phyloP scores from a whole-genome alignment of 257 asterid species.

The Nicotiana paniculata region DNA sequence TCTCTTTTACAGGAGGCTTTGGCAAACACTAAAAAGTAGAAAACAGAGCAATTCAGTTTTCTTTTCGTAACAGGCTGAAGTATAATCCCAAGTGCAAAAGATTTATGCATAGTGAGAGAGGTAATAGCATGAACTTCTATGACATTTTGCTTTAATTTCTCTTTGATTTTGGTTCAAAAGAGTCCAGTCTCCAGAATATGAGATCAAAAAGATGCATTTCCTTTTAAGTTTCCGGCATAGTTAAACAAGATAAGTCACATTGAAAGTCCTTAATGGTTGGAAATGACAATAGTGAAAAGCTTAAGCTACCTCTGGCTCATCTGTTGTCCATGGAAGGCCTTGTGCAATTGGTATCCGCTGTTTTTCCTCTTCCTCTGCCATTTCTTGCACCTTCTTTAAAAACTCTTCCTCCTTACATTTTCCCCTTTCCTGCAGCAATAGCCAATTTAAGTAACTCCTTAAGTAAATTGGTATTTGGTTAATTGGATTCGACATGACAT shows the following conservation, averaged over 20 bases:
- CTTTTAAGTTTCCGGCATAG: neutral
- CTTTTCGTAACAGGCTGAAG: neutral
- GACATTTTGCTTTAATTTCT: neutral
- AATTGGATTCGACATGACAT: neutral
- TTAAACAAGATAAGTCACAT: neutral
- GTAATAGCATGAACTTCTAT: neutral
- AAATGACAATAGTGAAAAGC: neutral
- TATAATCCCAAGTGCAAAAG: neutral
- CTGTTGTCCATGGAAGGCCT: slow-evolving; percentile 98
- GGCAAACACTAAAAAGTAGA: slow-evolving; percentile 46
- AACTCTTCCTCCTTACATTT: slow-evolving; percentile 79
- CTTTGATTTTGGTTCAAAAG: neutral
- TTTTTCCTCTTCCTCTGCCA: slow-evolving; percentile 77
- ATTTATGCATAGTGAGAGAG: neutral
- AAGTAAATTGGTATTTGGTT: neutral
- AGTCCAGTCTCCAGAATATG: neutral
- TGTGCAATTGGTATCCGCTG: slow-evolving; percentile 79
- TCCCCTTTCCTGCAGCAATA: slow-evolving; percentile 73
- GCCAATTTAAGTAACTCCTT: neutral
- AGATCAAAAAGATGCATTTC: neutral
- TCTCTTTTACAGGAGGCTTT: slow-evolving; percentile 74
- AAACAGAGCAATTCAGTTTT: neutral
- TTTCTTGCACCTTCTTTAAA: slow-evolving; percentile 57
- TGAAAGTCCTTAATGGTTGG: neutral
- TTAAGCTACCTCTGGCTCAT: slow-evolving; percentile 85